Base-by-base conservation (phyloP, 495 filamentous ascomycete species). In the Penicillium parvum region DNA sequence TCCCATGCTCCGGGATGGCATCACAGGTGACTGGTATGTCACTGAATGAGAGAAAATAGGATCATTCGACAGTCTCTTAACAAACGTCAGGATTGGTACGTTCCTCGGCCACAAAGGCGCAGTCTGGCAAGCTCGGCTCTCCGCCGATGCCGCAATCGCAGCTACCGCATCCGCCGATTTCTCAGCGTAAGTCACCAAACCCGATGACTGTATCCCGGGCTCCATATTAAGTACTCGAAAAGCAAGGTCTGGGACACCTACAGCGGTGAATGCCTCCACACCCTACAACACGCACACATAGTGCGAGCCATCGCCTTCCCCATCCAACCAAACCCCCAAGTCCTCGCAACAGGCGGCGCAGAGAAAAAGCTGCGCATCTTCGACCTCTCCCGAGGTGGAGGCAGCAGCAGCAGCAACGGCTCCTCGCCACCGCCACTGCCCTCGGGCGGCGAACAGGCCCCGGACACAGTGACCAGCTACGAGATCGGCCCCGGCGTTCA, bases 21-120 rank as follows among this genome's bases (percentile, higher is more conserved):
- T 95, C 40, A 97, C 92, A 11, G 92, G 92, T 40, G 92, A 98
- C 64, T 98, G 88, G 83, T 85, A 66, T 44, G 78, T 45, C n/a
- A 12, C 36, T 32, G 18, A 20, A 23, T 19, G 7, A 14, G 17
- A 27, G 16, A 32, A 11, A 16, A 12, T 10, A 14, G 3, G 8
- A 14, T 41, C 21, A 32, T 30, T 21, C 32, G 40, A 28, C 40
- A 21, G 22, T 14, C 19, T 26, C 25, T 40, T 45, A 45, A 34
- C 37, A 27, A 42, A 27, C 5, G 16, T 5, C 46, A 86, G 86
- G 92, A 97, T 98, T 49, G 92, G 92, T 25, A 98, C 94, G 26
- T 97, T 97, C 57, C 81, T 98, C 39, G 91, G 92, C 32, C 92
- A 98, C 70, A 97, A 98, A 71, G 92, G 92, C 46, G 92, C 92